Conservation (phyloP, 1,284 basidiomycete species). For the Cerioporus squamosus region DNA sequence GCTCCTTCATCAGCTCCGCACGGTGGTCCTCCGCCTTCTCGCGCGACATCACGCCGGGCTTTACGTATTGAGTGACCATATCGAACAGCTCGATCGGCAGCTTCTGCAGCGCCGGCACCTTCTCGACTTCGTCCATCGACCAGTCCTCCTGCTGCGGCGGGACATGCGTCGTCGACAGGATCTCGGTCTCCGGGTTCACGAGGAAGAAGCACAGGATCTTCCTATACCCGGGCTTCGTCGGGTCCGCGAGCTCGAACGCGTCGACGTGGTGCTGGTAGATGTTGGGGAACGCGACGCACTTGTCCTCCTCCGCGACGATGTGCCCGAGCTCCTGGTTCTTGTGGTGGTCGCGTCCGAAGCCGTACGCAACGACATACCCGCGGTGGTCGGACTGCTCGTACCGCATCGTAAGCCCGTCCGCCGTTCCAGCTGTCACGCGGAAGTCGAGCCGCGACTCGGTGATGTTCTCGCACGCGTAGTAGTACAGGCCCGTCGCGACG, state of each 20-base stretch:
- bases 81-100: background rate
- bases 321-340: conserved; percentile 12
- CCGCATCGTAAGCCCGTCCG: background rate
- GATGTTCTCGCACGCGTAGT: conserved; percentile 4
- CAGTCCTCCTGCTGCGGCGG: conserved; percentile 25
- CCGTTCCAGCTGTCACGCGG: conserved; percentile 5
- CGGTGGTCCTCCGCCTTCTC: conserved; percentile 4
- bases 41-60: background rate
- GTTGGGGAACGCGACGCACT: conserved; percentile 11
- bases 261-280: conserved; percentile 21
- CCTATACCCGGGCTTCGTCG: conserved; percentile 28
- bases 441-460: conserved; percentile 23
- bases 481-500: conserved; percentile 47
- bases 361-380: conserved; percentile 2
- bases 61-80: background rate
- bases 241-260: conserved; percentile 32
- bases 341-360: background rate
- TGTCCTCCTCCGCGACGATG: conserved; percentile 9
- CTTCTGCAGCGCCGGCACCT: background rate
- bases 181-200: conserved; percentile 26
- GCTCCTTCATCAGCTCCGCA: conserved; percentile 3
- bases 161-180: conserved; percentile 19
- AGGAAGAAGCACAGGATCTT: conserved; percentile 37
- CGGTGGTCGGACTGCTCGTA: conserved; percentile 8
- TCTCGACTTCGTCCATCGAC: conserved; percentile 15